These are phyloP conservation scores for Volutella citrinella DNA, from an alignment of 2,329 filamentous ascomycete genomes.

Conservation along the genomic window DNA sequence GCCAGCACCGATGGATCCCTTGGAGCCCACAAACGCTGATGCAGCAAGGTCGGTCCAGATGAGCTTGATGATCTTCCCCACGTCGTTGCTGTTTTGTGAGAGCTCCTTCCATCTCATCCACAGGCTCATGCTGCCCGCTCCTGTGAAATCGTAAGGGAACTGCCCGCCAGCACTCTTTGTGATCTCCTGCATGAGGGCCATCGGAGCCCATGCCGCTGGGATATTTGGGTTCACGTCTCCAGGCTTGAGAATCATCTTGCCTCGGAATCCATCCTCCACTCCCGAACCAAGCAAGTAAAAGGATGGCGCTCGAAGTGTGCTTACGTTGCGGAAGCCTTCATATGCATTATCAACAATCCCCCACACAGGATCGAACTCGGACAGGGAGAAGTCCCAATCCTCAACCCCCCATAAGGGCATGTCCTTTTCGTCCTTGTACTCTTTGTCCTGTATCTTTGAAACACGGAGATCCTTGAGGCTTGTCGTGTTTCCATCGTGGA, in stretches of 20 bases:
- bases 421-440: slow-evolving; percentile 26
- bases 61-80: slow-evolving; percentile 6
- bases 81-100: slow-evolving; percentile 1
- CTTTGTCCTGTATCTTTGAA: slow-evolving; percentile 32
- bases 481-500: slow-evolving; percentile 34
- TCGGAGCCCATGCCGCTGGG: slow-evolving; percentile 5
- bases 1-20: slow-evolving; percentile 11
- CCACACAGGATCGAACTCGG: slow-evolving; percentile 11
- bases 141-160: neutral
- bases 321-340: slow-evolving; percentile 8
- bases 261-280: too few species aligned
- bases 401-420: slow-evolving; percentile 32
- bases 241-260: neutral
- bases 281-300: slow-evolving; percentile 9
- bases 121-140: slow-evolving; percentile 4
- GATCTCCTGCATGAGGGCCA: slow-evolving; percentile 2
- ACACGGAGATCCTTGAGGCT: slow-evolving; percentile 32
- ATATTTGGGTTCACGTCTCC: slow-evolving; percentile 1
- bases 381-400: slow-evolving; percentile 14
- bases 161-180: too few species aligned
- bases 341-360: slow-evolving; percentile 12
- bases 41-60: slow-evolving; percentile 13
- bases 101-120: slow-evolving; percentile 8
- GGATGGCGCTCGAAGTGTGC: slow-evolving; percentile 7
- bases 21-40: slow-evolving; percentile 15